Evolutionary conservation across 2,329 filamentous ascomycete genomes (phyloP).

Genomic region (Phoma herbarum): DNA sequence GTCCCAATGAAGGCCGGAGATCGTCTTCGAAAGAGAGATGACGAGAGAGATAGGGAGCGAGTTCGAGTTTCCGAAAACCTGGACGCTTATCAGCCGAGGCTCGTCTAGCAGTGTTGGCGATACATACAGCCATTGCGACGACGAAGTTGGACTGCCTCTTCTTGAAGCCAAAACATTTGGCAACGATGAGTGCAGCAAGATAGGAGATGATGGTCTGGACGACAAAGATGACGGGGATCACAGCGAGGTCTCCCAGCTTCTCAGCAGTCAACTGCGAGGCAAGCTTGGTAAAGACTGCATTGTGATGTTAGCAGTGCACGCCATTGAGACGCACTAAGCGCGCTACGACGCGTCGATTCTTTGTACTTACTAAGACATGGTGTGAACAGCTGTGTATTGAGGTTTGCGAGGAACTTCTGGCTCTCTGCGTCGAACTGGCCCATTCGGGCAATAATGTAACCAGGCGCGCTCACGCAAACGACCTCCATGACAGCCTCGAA

Average conservation of each 20-base stretch:
- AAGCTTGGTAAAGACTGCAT: conserved; percentile 90
- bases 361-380: conserved; percentile 81
- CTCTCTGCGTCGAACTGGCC: conserved; percentile 96
- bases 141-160: conserved; percentile 93
- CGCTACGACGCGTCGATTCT: background rate
- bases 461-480: conserved; percentile 91
- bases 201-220: conserved; percentile 90
- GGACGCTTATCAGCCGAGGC: conserved; percentile 27
- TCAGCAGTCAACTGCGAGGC: conserved; percentile 92
- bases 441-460: conserved; percentile 87
- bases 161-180: conserved; percentile 79
- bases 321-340: background rate
- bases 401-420: conserved; percentile 95
- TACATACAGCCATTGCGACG: conserved; percentile 83
- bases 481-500: conserved; percentile 96
- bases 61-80: conserved; percentile 97
- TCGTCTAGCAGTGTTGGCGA: background rate
- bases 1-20: conserved; percentile 93
- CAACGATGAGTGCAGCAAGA: conserved; percentile 73
- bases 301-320: conserved; percentile 15
- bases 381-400: conserved; percentile 96
- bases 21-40: conserved; percentile 89
- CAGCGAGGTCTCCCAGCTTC: conserved; percentile 86
- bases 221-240: conserved; percentile 94
- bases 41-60: conserved; percentile 96